Base-by-base conservation (phyloP, 352 stramenopile genomes). In the Peronospora tabacina region DNA sequence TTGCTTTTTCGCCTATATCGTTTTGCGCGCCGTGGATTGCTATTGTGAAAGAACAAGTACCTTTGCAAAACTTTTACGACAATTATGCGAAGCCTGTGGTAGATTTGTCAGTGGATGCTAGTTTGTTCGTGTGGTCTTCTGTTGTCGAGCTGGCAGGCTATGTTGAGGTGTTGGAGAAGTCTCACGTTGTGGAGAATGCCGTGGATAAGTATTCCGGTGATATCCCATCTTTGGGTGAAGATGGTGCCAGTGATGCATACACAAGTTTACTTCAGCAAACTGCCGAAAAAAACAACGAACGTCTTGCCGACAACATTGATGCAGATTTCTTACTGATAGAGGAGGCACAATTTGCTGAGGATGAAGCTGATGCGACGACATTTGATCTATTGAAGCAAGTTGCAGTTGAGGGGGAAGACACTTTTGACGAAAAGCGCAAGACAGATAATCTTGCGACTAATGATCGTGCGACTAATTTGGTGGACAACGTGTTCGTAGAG, bases 1-100 rank as follows among this genome's bases (percentile, higher is more conserved):
- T 82, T 8, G 65, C 68, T 33, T 79, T 79, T 53, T 79, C 70
- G 12, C 68, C 66, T 9, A 50, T 57, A 17, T 57, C 46, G 12
- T 73, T 70, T 46, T 61, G 64, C 12, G 43, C 33, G 3, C 53
- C 65, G 20, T 74, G 57, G 65, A 49, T 74, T 38, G 36, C 17
- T 13, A 56, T 36, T 44, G 61, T 68, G 38, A 70, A 71, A 44
- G 53, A 63, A 12, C 55, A 72, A 20, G 39, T 68, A 43, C 63
- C 57, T 22, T 67, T 55, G 17, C 58, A 64, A 15, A 44, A 62
- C 11, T 58, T 61, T 16, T 75, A 72, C 30, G 44, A 64, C 17
- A 50, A 29, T 30, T 80, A 77, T 20, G 61, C 55, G 7, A 68
- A 71, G 36, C 61, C 63, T 44, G 40, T 77, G 30, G 52, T 75